phyloP scores from a whole-genome alignment of 2,329 filamentous ascomycete genomes.

The Sclerotinia trifoliorum region DNA sequence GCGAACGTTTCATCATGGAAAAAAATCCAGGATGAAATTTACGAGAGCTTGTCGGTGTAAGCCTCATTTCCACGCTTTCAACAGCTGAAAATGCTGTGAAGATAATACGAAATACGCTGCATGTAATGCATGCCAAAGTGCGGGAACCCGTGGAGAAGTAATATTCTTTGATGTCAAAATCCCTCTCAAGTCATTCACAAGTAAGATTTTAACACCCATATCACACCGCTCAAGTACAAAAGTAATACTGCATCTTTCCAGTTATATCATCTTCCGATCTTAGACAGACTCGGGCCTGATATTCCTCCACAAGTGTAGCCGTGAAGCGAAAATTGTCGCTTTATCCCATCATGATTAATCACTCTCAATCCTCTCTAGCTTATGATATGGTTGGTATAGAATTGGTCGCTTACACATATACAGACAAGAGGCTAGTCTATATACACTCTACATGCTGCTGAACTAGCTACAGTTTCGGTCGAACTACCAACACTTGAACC shows the following conservation, averaged over 20 bases:
- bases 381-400: too few species aligned
- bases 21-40: background rate
- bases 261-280: background rate
- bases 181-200: background rate
- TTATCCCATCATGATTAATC: background rate
- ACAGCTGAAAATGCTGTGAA: constrained; percentile 6
- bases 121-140: background rate
- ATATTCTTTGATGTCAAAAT: background rate
- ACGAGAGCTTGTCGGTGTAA: constrained; percentile 8
- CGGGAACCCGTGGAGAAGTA: background rate
- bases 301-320: background rate
- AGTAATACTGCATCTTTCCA: constrained; percentile 6
- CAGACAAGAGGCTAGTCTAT: background rate
- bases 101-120: background rate
- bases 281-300: background rate
- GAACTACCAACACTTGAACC: background rate
- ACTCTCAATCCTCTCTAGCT: background rate
- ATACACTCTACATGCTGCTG: background rate
- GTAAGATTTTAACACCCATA: background rate
- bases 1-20: constrained; percentile 1
- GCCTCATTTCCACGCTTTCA: constrained; percentile 6
- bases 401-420: background rate
- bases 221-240: constrained; percentile 5
- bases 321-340: background rate
- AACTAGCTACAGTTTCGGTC: background rate